A percentile compares a stretch with the other conserved stretches of the same genome.
Conservation (phyloP, 805 yeast species). For the Candida schatavii region DNA sequence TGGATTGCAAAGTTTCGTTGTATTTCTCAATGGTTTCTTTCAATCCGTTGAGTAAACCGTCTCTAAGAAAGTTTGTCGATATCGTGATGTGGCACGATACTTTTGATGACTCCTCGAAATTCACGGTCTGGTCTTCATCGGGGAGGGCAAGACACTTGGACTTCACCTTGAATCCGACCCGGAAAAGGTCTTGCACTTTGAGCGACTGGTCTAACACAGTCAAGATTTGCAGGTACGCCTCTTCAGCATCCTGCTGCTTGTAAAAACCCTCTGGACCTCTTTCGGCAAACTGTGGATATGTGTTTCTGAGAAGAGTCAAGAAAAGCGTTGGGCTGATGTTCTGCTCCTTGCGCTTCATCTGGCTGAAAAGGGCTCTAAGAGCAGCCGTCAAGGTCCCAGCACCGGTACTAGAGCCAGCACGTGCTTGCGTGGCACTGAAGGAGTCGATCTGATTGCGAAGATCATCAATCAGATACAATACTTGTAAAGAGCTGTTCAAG, state of each 20-base stretch:
- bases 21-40: constrained; percentile 75
- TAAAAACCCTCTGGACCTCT: constrained; percentile 63
- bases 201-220: constrained; percentile 46
- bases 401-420: constrained; percentile 11
- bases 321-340: constrained; percentile 67
- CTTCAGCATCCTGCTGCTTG: constrained; percentile 99
- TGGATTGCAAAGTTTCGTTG: constrained; percentile 63
- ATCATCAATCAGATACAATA: constrained; percentile 46
- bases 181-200: constrained; percentile 57
- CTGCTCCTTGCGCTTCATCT: constrained; percentile 44
- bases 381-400: constrained; percentile 22
- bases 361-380: constrained; percentile 43
- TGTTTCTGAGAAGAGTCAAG: constrained; percentile 59
- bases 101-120: constrained; percentile 58
- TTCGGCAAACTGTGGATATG: constrained; percentile 89
- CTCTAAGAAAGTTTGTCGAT: constrained; percentile 81
- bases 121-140: constrained; percentile 22
- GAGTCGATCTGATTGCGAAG: constrained; percentile 28
- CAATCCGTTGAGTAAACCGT: constrained; percentile 74
- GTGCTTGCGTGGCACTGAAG: no score
- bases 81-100: constrained; percentile 86
- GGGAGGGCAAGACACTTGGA: constrained; percentile 58
- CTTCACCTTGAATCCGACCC: constrained; percentile 59
- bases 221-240: constrained; percentile 80
- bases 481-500: constrained; percentile 67